Evolutionary conservation across 2,329 filamentous ascomycete genomes (phyloP), one percentile per base, ranked within the genome.

Genomic region (Xylariaceae sp.): DNA sequence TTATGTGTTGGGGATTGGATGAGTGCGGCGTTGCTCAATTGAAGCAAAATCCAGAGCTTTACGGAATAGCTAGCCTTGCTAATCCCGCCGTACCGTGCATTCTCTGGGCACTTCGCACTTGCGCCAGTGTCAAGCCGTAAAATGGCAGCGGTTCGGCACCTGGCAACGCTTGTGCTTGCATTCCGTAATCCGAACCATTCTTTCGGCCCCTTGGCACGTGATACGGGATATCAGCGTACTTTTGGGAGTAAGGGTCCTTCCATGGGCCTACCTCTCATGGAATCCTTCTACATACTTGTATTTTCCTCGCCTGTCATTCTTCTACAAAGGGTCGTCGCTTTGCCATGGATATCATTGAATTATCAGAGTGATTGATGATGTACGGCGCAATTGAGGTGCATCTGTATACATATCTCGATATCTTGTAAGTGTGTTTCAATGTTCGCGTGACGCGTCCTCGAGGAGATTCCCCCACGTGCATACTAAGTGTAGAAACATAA

Each of bases 1-100:
- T 9, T 51, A 66, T 56, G 62, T 65, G 67, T 65, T 55, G 64
- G 61, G 64, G 37, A 41, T 67, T 66, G 69, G 69, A 68, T 69
- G 62, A 63, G 64, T 64, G 69, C 66, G 72, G 68, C 68, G 72
- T 74, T 66, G 60, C 61, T 66, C 61, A 64, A 66, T 52, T 61
- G 61, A 65, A 65, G 60, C 62, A 69, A 67, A 69, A 63, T 66
- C 61, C 35, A 66, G 59, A 62, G 60, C 61, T 62, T 64, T 62
- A 44, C 52, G 49, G 49, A 34, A 51, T 35, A 45, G 41, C 13
- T 51, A 51, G 49, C 49, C 48, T 50, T 50, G 8, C 18, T 17
- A 10, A 9, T 9, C 37, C 8, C 11, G 37, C 37, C 11, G 37
- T 9, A 41, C 23, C 23, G 23, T 30, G 23, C 23, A 30, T 30